Percentiles rank a stretch among this genome's conserved stretches.
phyloP scores from a whole-genome alignment of 768 basidiomycete species.

The Suillus discolor region DNA sequence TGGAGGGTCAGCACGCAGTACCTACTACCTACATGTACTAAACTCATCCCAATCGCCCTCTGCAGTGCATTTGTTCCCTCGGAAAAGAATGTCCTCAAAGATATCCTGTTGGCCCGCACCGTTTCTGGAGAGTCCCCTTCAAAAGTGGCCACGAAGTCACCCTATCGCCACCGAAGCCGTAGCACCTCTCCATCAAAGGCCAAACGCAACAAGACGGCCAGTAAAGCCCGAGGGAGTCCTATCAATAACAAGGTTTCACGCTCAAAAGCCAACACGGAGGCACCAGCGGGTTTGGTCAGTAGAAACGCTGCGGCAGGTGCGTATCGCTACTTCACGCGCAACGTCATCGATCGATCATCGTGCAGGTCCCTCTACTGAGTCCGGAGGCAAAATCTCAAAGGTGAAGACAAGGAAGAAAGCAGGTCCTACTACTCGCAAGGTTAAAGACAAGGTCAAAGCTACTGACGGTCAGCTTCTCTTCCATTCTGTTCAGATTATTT shows the following conservation, averaged over 20 bases:
- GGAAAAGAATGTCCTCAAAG: constrained; percentile 48
- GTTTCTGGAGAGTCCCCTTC: constrained; percentile 50
- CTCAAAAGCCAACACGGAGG: background rate
- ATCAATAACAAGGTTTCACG: background rate
- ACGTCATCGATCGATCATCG: background rate
- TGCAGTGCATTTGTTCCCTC: constrained; percentile 57
- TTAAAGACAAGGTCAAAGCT: background rate
- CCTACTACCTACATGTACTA: background rate
- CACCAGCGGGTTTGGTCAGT: background rate
- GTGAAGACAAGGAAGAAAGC: background rate
- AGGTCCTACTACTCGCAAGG: background rate
- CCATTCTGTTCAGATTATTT: background rate
- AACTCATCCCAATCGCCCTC: background rate
- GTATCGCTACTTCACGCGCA: background rate
- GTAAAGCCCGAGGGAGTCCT: background rate
- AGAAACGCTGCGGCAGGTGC: constrained; percentile 1
- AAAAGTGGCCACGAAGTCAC: constrained; percentile 21
- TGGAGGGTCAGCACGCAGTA: constrained; percentile 50
- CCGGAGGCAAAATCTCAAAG: background rate
- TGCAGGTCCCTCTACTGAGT: background rate
- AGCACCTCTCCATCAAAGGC: constrained; percentile 7
- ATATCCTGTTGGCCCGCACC: constrained; percentile 54
- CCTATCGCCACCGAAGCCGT: background rate
- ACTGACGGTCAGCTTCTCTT: background rate
- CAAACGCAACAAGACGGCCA: constrained; percentile 1